Base-by-base conservation (phyloP, 2,329 filamentous ascomycete genomes). In the Colletotrichum orchidophilum region DNA sequence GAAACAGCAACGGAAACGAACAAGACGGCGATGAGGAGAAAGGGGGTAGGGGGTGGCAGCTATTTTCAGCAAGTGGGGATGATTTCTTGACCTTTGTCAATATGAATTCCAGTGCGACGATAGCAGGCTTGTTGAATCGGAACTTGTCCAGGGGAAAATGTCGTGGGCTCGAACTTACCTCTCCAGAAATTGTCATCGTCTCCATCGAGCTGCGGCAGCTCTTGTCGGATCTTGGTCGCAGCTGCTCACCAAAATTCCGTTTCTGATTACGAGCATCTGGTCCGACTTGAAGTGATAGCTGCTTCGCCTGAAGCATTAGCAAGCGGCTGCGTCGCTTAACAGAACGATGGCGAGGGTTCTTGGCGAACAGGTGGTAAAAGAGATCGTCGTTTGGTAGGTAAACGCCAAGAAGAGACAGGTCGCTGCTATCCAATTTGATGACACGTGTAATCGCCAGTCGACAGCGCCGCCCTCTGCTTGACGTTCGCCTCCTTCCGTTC, bases 401-500 rank as follows among this genome's bases (percentile, higher is more conserved):
- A 63, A 35, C 26, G 58, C 64, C 64, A 68, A 63, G 58, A 8
- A 12, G 21, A 46, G 21, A 9, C 42, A 68, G 31, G 42, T 59
- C 29, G 33, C 35, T 50, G 24, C 21, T 5, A n/a, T 63, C 27
- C 18, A 15, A 15, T 9, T 63, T 65, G 64, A 59, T 24, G 68
- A 39, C 29, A 53, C 39, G 52, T 29, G 52, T 58, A 68, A 49
- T 63, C 68, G 64, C 50, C 64, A 46, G 52, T 63, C 58, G 58
- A 68, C 52, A 68, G 42, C 64, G 54, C 46, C 64, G 68, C 64
- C 58, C 58, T 59, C 58, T 68, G 57, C 58, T 63, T 67, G 67
- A 67, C 31, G 63, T 35, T 52, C 58, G 33, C 42, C 39, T 31
- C 35, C 39, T 63, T 35, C 50, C 50, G 42, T 59, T 42, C 58